These are phyloP conservation scores for Chlamydomonas sp. DNA, from an alignment of 139 green algal species.

Conservation along the genomic window DNA sequence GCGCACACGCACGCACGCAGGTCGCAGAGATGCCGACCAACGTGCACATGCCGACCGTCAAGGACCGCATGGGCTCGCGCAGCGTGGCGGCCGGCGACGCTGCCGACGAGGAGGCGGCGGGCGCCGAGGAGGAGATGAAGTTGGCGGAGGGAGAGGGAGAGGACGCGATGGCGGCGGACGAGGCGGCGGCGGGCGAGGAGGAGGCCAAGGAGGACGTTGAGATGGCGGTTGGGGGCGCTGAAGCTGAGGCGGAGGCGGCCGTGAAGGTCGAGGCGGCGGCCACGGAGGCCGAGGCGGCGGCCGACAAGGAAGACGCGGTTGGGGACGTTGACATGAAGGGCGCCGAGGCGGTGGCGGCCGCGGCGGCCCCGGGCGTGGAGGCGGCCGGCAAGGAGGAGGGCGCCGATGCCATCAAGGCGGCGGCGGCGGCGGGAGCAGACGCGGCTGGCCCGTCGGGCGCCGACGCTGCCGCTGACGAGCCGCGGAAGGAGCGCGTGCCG, in stretches of 20 bases:
- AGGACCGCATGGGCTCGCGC: background rate
- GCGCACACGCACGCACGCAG: background rate
- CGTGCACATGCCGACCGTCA: constrained; percentile 11
- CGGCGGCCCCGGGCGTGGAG: background rate
- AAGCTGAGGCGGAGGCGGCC: background rate
- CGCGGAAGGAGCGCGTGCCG: background rate
- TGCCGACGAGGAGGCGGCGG: background rate
- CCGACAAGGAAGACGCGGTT: background rate
- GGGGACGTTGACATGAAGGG: background rate
- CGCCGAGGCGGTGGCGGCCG: background rate
- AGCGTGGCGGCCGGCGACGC: background rate
- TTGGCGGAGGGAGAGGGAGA: constrained; percentile 9
- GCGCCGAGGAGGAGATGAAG: constrained; percentile 10
- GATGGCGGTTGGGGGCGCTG: background rate
- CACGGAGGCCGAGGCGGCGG: too few species aligned
- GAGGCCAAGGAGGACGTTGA: constrained; percentile 1
- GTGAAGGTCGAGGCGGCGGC: too few species aligned
- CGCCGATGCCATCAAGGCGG: constrained; percentile 9
- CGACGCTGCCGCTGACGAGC: background rate
- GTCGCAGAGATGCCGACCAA: constrained; percentile 18
- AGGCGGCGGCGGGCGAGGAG: background rate
- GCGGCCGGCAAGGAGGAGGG: background rate
- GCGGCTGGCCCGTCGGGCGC: background rate
- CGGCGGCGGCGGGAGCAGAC: background rate
- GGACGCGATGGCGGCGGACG: background rate